Conservation (phyloP, 2,329 filamentous ascomycete species). For the Ilyonectria sp. region DNA sequence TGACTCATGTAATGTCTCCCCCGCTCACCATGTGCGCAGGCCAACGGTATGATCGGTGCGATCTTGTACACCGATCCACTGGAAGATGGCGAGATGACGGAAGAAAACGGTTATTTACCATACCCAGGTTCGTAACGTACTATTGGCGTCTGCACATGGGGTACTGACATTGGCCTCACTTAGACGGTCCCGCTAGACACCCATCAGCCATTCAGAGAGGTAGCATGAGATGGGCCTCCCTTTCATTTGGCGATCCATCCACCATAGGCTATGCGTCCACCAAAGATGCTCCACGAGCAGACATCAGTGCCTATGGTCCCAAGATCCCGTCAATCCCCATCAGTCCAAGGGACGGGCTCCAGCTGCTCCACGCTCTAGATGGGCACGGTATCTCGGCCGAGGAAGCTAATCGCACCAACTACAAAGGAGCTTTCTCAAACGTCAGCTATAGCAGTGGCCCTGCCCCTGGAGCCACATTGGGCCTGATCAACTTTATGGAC, state of each 20-base stretch:
- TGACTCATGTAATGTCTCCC: not conserved
- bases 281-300: constrained; percentile 34
- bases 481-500: constrained; percentile 37
- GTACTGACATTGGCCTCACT: not conserved
- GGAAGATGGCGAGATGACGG: constrained; percentile 34
- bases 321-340: constrained; percentile 38
- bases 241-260: constrained; percentile 40
- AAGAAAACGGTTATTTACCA: constrained; percentile 31
- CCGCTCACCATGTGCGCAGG: not conserved
- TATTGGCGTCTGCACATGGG: not conserved
- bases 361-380: constrained; percentile 27
- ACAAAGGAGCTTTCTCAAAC: constrained; percentile 35
- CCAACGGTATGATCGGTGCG: constrained; percentile 34
- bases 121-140: constrained; percentile 31
- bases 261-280: constrained; percentile 40
- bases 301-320: constrained; percentile 33
- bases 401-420: constrained; percentile 30
- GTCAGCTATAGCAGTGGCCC: constrained; percentile 38
- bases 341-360: constrained; percentile 30
- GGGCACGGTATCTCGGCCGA: constrained; percentile 28
- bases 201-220: constrained; percentile 40
- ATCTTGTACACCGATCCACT: constrained; percentile 34
- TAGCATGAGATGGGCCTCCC: constrained; percentile 36
- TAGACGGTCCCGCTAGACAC: constrained; percentile 37
- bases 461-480: constrained; percentile 19